These are phyloP conservation scores for Phoma sp. DNA, from an alignment of 2,329 filamentous ascomycete genomes.

Conservation along the genomic window DNA sequence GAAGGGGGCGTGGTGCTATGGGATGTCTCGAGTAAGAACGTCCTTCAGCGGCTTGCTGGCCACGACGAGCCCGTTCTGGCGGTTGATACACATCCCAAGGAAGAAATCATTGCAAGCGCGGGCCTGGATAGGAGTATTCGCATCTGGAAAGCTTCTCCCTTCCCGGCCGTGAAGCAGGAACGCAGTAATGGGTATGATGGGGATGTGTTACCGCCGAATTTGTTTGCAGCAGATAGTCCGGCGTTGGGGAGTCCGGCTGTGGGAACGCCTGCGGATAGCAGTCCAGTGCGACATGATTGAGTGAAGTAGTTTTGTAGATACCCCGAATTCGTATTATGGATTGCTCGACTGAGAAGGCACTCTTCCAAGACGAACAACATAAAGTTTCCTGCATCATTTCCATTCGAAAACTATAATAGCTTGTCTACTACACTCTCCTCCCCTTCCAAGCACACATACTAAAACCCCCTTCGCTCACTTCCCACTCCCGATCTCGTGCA, in stretches of 20 bases:
- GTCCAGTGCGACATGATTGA: constrained; percentile 7
- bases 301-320: constrained; percentile 1
- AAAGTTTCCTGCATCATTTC: no score
- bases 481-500: constrained; percentile 31
- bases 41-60: constrained; percentile 71
- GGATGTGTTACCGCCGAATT: constrained; percentile 30
- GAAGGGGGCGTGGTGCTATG: constrained; percentile 86
- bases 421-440: no score
- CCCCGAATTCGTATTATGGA: neutral
- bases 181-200: constrained; percentile 26
- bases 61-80: constrained; percentile 67
- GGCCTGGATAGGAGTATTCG: constrained; percentile 50
- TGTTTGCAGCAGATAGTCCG: constrained; percentile 23
- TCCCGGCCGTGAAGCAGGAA: neutral
- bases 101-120: constrained; percentile 66
- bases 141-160: constrained; percentile 10
- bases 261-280: constrained; percentile 10
- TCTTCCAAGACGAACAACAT: no score
- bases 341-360: no score
- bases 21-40: constrained; percentile 82
- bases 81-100: constrained; percentile 65
- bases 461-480: neutral
- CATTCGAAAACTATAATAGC: no score
- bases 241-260: constrained; percentile 8
- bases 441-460: no score